Evolutionary conservation across 2,329 filamentous ascomycete species (phyloP).

Genomic region (Stemphylium beticola): DNA sequence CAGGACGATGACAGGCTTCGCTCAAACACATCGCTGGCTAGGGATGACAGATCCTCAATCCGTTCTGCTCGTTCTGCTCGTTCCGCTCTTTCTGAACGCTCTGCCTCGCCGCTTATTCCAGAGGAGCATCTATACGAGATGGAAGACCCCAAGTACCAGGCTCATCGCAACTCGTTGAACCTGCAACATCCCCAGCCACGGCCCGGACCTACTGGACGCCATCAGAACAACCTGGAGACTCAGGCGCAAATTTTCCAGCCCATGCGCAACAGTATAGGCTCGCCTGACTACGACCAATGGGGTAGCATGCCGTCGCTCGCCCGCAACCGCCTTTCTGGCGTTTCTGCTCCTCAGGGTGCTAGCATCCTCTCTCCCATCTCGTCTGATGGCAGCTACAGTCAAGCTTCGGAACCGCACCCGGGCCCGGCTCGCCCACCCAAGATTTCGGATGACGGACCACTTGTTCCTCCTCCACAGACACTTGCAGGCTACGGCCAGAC

Average conservation of each 20-base stretch:
- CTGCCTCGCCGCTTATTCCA: constrained; percentile 61
- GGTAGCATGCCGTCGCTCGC: constrained; percentile 54
- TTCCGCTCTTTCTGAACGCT: constrained; percentile 7
- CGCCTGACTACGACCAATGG: constrained; percentile 56
- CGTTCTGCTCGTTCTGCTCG: constrained; percentile 31
- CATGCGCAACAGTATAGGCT: constrained; percentile 23
- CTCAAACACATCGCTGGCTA: constrained; percentile 47
- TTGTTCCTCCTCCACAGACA: constrained; percentile 60
- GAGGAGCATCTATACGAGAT: constrained; percentile 56
- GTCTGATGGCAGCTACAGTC: constrained; percentile 47
- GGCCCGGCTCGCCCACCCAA: constrained; percentile 60
- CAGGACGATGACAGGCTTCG: constrained; percentile 64
- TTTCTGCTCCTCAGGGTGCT: constrained; percentile 35
- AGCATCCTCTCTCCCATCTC: constrained; percentile 48
- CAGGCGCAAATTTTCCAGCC: constrained; percentile 72
- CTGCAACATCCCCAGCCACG: constrained; percentile 80
- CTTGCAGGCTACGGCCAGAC: constrained; percentile 48
- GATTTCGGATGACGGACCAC: constrained; percentile 62
- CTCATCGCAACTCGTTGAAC: constrained; percentile 80
- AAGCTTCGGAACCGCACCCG: constrained; percentile 47
- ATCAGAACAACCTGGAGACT: constrained; percentile 74
- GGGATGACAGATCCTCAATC: constrained; percentile 30
- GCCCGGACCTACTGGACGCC: constrained; percentile 74
- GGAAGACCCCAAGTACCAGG: constrained; percentile 78
- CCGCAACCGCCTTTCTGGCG: constrained; percentile 48